Conservation (phyloP, 345 rosid genomes). For the Dipteronia sinensis region DNA sequence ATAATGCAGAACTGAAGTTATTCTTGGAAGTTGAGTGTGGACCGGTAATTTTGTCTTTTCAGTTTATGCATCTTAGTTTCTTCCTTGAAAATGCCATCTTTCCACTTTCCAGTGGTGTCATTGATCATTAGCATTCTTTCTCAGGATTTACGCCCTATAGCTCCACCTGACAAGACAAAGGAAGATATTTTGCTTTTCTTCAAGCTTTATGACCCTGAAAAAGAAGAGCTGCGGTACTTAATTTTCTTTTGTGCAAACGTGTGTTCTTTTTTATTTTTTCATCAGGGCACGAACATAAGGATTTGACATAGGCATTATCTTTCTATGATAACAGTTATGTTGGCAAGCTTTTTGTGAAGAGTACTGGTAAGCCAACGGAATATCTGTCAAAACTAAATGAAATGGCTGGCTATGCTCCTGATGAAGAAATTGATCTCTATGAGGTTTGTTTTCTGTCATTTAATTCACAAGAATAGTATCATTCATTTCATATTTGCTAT, state of each 20-base stretch:
- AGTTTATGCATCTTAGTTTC: not conserved
- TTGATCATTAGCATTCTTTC: conserved; percentile 15
- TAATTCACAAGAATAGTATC: not conserved
- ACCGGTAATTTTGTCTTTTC: conserved; percentile 41
- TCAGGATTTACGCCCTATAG: conserved; percentile 60
- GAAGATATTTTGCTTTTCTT: conserved; percentile 73
- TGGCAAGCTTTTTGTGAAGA: conserved; percentile 71
- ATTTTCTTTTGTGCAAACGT: not conserved
- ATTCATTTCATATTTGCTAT: not conserved
- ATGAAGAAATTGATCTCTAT: conserved; percentile 70
- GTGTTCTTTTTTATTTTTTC: not conserved
- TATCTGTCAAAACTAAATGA: conserved; percentile 61
- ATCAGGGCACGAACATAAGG: not conserved
- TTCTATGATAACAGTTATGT: conserved; percentile 43
- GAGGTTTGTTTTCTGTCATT: conserved; percentile 49
- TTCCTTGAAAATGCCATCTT: not conserved
- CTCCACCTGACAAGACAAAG: conserved; percentile 59
- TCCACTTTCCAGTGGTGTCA: conserved; percentile 6
- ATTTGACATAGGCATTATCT: conserved; percentile 15
- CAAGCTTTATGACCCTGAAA: conserved; percentile 72
- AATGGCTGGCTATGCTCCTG: conserved; percentile 69
- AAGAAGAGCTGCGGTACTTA: conserved; percentile 56
- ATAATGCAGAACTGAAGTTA: conserved; percentile 62
- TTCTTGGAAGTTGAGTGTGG: conserved; percentile 76
- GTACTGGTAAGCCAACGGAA: conserved; percentile 54